phyloP scores from a whole-genome alignment of 2,329 filamentous ascomycete species.

The Colletotrichum somersetense region DNA sequence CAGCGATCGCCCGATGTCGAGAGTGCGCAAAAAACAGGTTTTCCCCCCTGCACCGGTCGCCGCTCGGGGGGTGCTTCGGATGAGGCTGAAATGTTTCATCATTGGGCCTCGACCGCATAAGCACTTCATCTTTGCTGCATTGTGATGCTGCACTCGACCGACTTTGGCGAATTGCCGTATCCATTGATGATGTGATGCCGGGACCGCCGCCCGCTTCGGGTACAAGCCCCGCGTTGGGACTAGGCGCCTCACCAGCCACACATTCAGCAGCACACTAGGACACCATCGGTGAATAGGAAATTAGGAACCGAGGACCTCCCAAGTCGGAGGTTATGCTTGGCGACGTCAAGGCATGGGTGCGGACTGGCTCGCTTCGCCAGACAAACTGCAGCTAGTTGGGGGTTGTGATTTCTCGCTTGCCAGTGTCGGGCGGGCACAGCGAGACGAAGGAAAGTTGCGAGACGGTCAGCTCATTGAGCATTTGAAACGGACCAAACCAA shows the following conservation, averaged over 20 bases:
- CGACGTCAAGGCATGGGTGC: not conserved
- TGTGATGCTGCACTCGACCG: constrained; percentile 35
- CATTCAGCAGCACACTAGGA: not conserved
- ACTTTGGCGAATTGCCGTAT: constrained; percentile 22
- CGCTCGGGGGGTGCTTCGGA: constrained; percentile 20
- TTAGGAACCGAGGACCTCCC: not conserved
- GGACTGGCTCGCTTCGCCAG: not conserved
- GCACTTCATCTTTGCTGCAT: constrained; percentile 33
- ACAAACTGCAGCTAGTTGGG: constrained; percentile 10
- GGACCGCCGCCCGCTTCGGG: not conserved
- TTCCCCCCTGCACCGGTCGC: constrained; percentile 28
- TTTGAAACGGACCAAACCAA: not conserved
- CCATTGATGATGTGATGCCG: constrained; percentile 2
- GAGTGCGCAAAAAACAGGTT: constrained; percentile 37
- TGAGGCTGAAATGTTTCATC: constrained; percentile 42
- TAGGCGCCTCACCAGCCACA: constrained; percentile 24
- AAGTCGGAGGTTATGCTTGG: not conserved
- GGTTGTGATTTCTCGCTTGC: not conserved
- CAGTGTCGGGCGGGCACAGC: not conserved
- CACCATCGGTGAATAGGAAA: not conserved
- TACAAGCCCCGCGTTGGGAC: not conserved
- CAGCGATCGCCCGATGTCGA: constrained; percentile 16
- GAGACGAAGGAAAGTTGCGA: not conserved
- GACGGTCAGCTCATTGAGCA: not conserved
- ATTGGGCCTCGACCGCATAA: constrained; percentile 36